Base-by-base conservation (phyloP, 208 protist species). In the Leishmania turanica region DNA sequence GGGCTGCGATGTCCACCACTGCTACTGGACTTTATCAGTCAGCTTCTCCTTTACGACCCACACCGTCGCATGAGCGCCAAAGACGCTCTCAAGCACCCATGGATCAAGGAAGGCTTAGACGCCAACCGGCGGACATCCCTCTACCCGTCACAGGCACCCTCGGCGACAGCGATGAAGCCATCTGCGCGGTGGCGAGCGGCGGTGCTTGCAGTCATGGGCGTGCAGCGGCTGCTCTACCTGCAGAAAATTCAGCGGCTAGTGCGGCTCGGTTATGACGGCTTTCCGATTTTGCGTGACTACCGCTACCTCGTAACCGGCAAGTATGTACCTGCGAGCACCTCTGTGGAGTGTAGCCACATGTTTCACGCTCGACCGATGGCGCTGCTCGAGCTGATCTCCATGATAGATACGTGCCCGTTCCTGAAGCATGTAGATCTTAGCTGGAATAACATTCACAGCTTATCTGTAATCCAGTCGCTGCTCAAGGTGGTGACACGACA, bases 51-150 rank as follows among this genome's bases (percentile, higher is more conserved):
- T 2, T 75, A 77, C 27, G 94, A 97, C 77, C 89, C 92, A 40
- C 87, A 89, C 69, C 88, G 88, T 64, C 90, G 96, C 42, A 77
- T 95, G 80, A 98, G 88, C n/a, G 96, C 96, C 15, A 85, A 86
- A 13, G 93, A 98, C 19, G 92, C 96, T 1, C 86, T 98, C 13
- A 93, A 92, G 76, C 96, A 98, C 72, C 87, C 87, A 40, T 98
- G 94, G 94, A 90, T 98, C 49, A 93, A 92, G 82, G 68, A 87
- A 3, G 88, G 84, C 0, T 81, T 90, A 66, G 80, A 88, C 8
- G 85, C 84, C 31, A 82, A 75, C 9, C 60, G 62, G 9, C 70
- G 74, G 13, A 72, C 82, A 0, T 88, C 81, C 21, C 73, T 83
- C 17, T 79, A 82, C 69, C 11, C 70, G 0, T 74, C 78, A 1